Base-by-base conservation (phyloP, 1,284 basidiomycete genomes). In the Melampsora abietis-canadensis region DNA sequence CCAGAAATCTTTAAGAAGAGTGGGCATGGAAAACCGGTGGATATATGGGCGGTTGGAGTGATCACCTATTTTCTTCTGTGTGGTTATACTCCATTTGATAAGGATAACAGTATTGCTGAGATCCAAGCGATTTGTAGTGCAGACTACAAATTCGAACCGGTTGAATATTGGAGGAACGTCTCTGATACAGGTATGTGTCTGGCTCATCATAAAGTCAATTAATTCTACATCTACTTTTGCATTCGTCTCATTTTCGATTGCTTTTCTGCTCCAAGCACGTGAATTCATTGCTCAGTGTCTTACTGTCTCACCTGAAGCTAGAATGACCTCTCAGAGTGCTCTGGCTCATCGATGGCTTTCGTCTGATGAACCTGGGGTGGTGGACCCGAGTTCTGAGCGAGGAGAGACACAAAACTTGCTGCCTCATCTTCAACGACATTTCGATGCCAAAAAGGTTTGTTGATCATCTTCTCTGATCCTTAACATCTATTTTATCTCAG, bases 1-100 rank as follows among this genome's bases (percentile, higher is more conserved):
- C 94, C 95, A 0, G 95, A 97, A 83, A 97, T 98, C 79, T 98
- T 98, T 86, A 90, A 90, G 82, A 95, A 95, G 83, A 90, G 88
- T 68, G 95, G 95, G 0, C 94, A 98, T 80, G 89, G 92, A 57
- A 96, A 93, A 83, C 94, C 95, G 0, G 95, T 98, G 31, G 95
- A 97, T 81, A 86, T 98, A 77, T 97, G 81, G 76, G 64, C 69
- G 57, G 61, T 72, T 31, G 68, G 72, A 17, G 68, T 72, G 17
- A 73, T 76, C 60, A 76, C 69, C 24, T 76, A 74, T 65, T 72
- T 76, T 57, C 75, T 74, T 31, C 34, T 76, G 34, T 76, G 70
- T 44, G 83, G 93, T 8, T 78, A 78, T 46, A 78, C 93, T 1
- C 92, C 92, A 0, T 95, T 95, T 82, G 94, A 97, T 82, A 88